Percentiles rank a stretch among this genome's conserved stretches.
These are phyloP conservation scores for Moesziomyces antarcticus DNA, from an alignment of 1,284 basidiomycete genomes.

Conservation along the genomic window DNA sequence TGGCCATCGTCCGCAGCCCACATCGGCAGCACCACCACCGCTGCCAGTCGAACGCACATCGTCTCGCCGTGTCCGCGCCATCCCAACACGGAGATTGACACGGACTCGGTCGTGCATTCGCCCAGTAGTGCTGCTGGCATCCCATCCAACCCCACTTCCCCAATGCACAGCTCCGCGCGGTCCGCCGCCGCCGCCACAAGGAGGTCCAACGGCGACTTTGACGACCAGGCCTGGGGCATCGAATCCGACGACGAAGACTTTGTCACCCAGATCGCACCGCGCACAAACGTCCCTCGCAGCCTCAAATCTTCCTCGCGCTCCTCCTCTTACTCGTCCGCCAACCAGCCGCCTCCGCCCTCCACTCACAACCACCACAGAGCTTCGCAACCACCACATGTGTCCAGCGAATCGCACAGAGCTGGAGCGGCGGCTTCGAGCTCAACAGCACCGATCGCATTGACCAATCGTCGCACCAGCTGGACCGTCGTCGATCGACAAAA, in stretches of 20 bases:
- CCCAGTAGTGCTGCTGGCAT: no score
- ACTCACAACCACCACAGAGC: constrained; percentile 7
- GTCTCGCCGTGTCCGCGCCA: no score
- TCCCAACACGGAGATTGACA: no score
- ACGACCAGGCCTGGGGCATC: constrained; percentile 65
- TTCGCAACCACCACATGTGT: constrained; percentile 6
- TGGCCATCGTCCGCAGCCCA: no score
- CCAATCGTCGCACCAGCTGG: constrained; percentile 42
- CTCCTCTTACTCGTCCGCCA: constrained; percentile 32
- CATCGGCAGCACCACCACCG: no score
- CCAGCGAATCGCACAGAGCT: constrained; percentile 12
- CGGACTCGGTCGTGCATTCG: no score
- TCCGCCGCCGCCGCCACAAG: constrained; percentile 3
- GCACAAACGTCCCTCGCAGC: constrained; percentile 41
- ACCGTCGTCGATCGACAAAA: constrained; percentile 44
- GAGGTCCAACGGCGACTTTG: constrained; percentile 44
- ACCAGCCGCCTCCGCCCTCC: constrained; percentile 6
- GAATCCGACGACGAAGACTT: constrained; percentile 67
- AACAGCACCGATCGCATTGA: constrained; percentile 3
- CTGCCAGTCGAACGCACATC: no score
- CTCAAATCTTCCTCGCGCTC: constrained; percentile 30
- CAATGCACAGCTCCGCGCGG: constrained; percentile 8
- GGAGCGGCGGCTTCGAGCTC: constrained; percentile 5
- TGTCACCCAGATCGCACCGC: constrained; percentile 49
- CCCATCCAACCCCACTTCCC: constrained; percentile 3